Evolutionary conservation across 2,329 filamentous ascomycete genomes (phyloP).

Genomic region (Ceratocystis colombiana): DNA sequence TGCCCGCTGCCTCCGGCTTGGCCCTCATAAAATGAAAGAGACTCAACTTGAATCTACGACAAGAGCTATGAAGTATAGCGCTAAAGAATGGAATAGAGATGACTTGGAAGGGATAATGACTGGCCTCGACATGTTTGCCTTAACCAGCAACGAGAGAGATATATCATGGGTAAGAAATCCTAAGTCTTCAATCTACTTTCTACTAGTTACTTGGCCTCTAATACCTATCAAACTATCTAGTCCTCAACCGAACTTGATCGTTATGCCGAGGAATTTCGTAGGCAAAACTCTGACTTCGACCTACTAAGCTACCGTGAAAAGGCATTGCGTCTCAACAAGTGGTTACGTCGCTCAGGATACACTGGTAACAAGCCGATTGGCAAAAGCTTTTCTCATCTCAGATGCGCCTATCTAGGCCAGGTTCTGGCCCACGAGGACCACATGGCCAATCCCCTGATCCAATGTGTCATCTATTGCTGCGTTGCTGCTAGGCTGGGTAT

Average conservation of each 20-base stretch:
- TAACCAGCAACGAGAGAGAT: constrained; percentile 63
- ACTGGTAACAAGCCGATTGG: constrained; percentile 48
- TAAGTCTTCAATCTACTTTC: too few species aligned
- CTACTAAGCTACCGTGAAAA: constrained; percentile 53
- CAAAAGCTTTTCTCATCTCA: constrained; percentile 20
- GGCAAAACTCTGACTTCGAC: constrained; percentile 43
- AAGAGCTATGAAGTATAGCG: not conserved
- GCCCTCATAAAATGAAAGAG: constrained; percentile 19
- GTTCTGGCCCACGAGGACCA: constrained; percentile 63
- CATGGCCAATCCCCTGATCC: constrained; percentile 75
- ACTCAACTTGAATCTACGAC: not conserved
- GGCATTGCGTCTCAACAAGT: constrained; percentile 57
- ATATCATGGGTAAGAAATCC: constrained; percentile 51
- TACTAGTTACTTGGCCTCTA: not conserved
- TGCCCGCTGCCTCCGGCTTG: constrained; percentile 52
- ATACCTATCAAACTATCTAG: constrained; percentile 33
- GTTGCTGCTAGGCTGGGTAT: constrained; percentile 66
- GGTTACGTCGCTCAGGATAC: constrained; percentile 58
- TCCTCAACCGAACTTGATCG: constrained; percentile 55
- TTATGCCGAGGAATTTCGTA: constrained; percentile 48
- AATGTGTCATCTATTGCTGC: constrained; percentile 74
- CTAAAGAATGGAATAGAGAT: constrained; percentile 11
- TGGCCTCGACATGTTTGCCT: constrained; percentile 81
- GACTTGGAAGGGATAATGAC: constrained; percentile 62
- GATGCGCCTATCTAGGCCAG: constrained; percentile 50